phyloP scores from a whole-genome alignment of 2,329 filamentous ascomycete species.

The Sporothrix curviconia region DNA sequence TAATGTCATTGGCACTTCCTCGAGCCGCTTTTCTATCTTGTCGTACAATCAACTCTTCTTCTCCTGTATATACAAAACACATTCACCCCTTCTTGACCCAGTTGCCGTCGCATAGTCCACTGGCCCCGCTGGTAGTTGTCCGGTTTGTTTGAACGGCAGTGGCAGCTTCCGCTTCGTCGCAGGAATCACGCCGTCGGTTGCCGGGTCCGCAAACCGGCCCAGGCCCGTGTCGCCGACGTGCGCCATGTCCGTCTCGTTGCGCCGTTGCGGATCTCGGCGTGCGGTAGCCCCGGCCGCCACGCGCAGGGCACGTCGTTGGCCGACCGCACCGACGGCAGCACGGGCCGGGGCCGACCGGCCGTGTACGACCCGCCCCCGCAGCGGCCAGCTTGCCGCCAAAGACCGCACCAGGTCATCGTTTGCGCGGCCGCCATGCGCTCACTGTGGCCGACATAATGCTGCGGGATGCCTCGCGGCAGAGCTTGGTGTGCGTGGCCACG shows the following conservation, averaged over 20 bases:
- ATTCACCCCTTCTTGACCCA: neutral
- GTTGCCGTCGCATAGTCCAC: neutral
- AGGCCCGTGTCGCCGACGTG: conserved; percentile 22
- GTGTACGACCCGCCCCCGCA: conserved; percentile 50
- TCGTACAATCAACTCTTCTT: neutral
- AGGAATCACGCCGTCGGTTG: conserved; percentile 5
- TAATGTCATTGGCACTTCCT: neutral
- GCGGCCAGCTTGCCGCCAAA: conserved; percentile 60
- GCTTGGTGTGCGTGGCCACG: conserved; percentile 45
- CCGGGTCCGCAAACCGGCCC: conserved; percentile 15
- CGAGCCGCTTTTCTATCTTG: neutral
- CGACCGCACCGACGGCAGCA: conserved; percentile 46
- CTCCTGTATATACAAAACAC: neutral
- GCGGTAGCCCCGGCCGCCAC: conserved; percentile 23
- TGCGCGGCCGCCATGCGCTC: conserved; percentile 53
- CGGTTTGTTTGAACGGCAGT: conserved; percentile 16
- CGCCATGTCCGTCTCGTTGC: conserved; percentile 8
- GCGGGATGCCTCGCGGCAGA: conserved; percentile 69
- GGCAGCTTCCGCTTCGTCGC: conserved; percentile 3
- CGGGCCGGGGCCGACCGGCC: conserved; percentile 43
- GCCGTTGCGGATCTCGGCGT: neutral
- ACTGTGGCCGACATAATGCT: conserved; percentile 77
- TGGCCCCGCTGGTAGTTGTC: neutral
- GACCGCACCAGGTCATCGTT: conserved; percentile 43
- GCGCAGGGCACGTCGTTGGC: conserved; percentile 36